A percentile compares a stretch with the other conserved stretches of the same genome.
These are phyloP conservation scores for Stachybotrys echinatus DNA, from an alignment of 2,329 filamentous ascomycete species.

Conservation along the genomic window DNA sequence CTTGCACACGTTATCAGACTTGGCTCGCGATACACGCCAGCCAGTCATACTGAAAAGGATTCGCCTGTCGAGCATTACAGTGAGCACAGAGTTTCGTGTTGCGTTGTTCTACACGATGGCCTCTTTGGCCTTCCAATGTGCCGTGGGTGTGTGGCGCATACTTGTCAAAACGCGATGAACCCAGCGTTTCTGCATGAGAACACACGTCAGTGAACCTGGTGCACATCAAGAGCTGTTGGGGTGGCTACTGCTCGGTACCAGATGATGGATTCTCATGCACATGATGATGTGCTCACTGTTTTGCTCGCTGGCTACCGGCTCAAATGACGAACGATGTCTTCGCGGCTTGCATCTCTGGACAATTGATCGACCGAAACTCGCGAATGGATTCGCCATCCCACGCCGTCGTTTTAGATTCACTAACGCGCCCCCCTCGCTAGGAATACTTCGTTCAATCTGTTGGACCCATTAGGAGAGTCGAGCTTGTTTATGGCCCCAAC, in stretches of 20 bases:
- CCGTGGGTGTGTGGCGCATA: background rate
- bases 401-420: constrained; percentile 41
- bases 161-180: too few relatives aligned
- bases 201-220: too few relatives aligned
- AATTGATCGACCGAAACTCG: constrained; percentile 21
- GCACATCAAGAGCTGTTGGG: background rate
- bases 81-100: constrained; percentile 31
- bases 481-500: constrained; percentile 88
- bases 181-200: too few relatives aligned
- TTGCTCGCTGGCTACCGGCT: constrained; percentile 18
- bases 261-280: background rate
- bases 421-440: constrained; percentile 69
- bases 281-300: constrained; percentile 17
- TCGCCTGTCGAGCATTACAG: constrained; percentile 45
- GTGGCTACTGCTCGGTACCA: background rate
- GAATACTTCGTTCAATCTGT: constrained; percentile 91
- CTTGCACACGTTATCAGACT: background rate
- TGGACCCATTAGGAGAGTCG: constrained; percentile 84
- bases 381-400: constrained; percentile 22
- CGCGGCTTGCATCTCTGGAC: background rate
- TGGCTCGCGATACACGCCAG: background rate
- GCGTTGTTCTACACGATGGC: constrained; percentile 1
- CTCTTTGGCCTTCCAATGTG: background rate
- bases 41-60: constrained; percentile 15
- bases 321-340: background rate